Percentiles rank a stretch among this genome's conserved stretches.
Evolutionary conservation across 2,329 filamentous ascomycete genomes (phyloP).

Genomic region (Graphilbum ipis-grandicollis): DNA sequence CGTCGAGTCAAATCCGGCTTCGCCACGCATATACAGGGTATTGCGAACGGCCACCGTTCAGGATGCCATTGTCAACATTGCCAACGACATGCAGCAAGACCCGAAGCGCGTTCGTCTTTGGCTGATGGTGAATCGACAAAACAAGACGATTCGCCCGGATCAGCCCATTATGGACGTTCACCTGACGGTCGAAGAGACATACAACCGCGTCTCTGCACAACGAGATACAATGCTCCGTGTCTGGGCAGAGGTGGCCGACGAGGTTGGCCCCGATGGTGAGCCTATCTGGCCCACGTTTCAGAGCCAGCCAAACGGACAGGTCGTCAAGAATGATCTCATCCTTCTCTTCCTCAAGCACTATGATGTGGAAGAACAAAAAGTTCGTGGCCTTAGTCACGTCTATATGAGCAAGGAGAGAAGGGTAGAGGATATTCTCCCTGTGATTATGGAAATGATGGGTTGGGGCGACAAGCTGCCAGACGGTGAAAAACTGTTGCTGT

Average conservation of each 20-base stretch:
- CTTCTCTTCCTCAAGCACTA: constrained; percentile 90
- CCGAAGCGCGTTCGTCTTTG: constrained; percentile 63
- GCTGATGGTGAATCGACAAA: constrained; percentile 97
- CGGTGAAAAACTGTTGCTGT: constrained; percentile 50
- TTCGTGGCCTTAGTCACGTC: constrained; percentile 64
- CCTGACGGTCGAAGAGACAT: constrained; percentile 60
- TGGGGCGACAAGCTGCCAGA: constrained; percentile 61
- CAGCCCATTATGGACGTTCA: constrained; percentile 63
- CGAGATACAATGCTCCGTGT: constrained; percentile 61
- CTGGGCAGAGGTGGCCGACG: constrained; percentile 68
- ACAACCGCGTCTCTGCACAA: constrained; percentile 32
- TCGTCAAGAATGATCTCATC: constrained; percentile 46
- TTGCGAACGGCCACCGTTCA: constrained; percentile 58
- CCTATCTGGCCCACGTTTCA: constrained; percentile 53
- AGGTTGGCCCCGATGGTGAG: constrained; percentile 48
- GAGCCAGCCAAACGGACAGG: constrained; percentile 35
- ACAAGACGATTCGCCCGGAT: constrained; percentile 88
- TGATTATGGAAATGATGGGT: constrained; percentile 67
- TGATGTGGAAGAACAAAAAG: constrained; percentile 55
- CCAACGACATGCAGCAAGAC: constrained; percentile 50
- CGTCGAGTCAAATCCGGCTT: constrained; percentile 40
- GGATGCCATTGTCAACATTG: constrained; percentile 57
- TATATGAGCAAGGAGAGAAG: constrained; percentile 81
- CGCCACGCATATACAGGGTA: constrained; percentile 55
- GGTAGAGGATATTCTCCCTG: constrained; percentile 64